phyloP scores from a whole-genome alignment of 2,329 filamentous ascomycete genomes.

The Sporothrix variecibatus region DNA sequence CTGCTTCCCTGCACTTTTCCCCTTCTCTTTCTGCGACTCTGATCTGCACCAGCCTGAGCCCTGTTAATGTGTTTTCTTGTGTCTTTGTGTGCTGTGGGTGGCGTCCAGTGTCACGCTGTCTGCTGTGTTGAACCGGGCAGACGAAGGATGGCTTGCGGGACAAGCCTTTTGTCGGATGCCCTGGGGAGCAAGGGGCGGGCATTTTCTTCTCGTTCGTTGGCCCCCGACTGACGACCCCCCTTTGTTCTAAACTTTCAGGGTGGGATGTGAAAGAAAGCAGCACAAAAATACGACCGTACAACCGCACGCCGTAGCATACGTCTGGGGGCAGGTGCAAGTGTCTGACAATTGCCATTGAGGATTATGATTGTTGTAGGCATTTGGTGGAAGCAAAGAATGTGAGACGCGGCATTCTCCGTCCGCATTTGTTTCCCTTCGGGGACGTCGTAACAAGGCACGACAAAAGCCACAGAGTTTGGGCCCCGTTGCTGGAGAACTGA shows the following conservation, averaged over 20 bases:
- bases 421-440: neutral
- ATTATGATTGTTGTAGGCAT: neutral
- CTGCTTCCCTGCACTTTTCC: neutral
- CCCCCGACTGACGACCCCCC: neutral
- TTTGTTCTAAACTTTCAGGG: neutral
- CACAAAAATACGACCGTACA: neutral
- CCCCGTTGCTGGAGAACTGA: neutral
- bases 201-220: neutral
- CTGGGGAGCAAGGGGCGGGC: neutral
- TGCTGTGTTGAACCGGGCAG: conserved; percentile 15
- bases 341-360: neutral
- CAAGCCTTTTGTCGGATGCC: conserved; percentile 6
- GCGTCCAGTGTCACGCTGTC: neutral
- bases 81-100: neutral
- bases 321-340: neutral
- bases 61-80: no score
- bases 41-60: neutral
- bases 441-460: neutral
- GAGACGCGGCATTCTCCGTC: conserved; percentile 10
- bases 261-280: neutral
- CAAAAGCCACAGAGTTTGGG: no score
- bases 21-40: neutral
- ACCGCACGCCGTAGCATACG: neutral
- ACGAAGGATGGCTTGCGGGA: conserved; percentile 11
- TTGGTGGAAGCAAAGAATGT: neutral